These are phyloP conservation scores for Cyberlindnera nakhonratchasimensis DNA, from an alignment of 805 yeast genomes.

Conservation along the genomic window DNA sequence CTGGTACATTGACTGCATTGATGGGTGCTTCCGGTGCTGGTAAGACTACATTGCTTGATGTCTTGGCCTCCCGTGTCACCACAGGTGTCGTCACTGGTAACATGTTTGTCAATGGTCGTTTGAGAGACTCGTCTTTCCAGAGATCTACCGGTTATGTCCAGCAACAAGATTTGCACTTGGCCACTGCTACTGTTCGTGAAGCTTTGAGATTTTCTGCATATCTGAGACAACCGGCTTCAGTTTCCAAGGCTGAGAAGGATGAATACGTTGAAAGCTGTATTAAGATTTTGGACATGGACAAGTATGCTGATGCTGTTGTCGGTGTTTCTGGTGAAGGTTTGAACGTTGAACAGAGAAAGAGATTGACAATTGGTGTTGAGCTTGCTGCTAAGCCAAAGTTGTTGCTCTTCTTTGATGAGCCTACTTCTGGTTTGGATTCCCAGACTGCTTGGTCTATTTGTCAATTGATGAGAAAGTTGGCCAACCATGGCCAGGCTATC, in stretches of 20 bases:
- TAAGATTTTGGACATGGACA: constrained; percentile 57
- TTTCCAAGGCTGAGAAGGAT: constrained; percentile 52
- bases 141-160: constrained; percentile 58
- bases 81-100: constrained; percentile 70
- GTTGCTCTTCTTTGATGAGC: constrained; percentile 61
- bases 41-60: constrained; percentile 70
- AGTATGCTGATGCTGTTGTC: constrained; percentile 67
- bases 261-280: constrained; percentile 65
- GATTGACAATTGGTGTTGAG: constrained; percentile 64
- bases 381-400: constrained; percentile 62
- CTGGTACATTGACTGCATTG: constrained; percentile 75
- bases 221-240: constrained; percentile 57
- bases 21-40: constrained; percentile 84
- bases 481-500: constrained; percentile 60
- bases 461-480: constrained; percentile 55
- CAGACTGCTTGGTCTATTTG: constrained; percentile 68
- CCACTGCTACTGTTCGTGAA: constrained; percentile 67
- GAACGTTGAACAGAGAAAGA: constrained; percentile 62
- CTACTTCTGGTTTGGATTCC: constrained; percentile 67
- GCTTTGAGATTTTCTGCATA: constrained; percentile 65
- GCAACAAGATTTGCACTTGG: constrained; percentile 71
- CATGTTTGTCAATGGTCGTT: constrained; percentile 60
- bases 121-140: constrained; percentile 59
- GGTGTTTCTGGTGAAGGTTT: constrained; percentile 73
- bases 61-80: constrained; percentile 66